Evolutionary conservation across 306 rosid species (phyloP), one percentile per base, ranked within the genome.

Genomic region (Trifolium dubium): DNA sequence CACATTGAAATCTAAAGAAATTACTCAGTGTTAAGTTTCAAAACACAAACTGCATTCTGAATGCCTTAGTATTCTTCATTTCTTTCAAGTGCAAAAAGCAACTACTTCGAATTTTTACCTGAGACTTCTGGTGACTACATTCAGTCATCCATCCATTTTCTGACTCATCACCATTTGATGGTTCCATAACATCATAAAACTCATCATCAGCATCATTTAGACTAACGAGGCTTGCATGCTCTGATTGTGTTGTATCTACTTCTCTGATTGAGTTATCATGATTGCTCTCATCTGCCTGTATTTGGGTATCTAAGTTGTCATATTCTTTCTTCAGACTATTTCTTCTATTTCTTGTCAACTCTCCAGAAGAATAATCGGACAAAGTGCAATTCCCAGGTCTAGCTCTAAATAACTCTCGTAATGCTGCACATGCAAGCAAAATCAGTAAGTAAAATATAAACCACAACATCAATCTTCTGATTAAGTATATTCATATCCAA

Each of bases 121-220:
- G 87, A 50, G 77, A 59, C 76, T 55, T 84, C 53, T 70, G 84
- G 61, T 65, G 76, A 74, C 81, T 78, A 74, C 81, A 77, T 74
- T 84, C 89, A 67, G 88, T 77, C 89, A 81, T 47, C 98, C 97
- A 73, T 87, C 87, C 95, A 88, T 88, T 77, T 80, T 76, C 99
- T 49, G 79, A 83, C 17, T 82, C 86, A 46, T 85, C 89, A 62
- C 29, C 72, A 50, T 92, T 94, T 31, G 86, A 58, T 73, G 95
- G 90, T 55, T 92, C 99, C 37, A 77, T 89, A 85, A 92, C 96
- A 82, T 94, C 99, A 67, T 83, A 94, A 81, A 94, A 94, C 80
- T 93, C 92, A 75, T 89, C 92, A 76, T 86, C 93, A 10, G 83
- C 82, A 79, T 86, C 85, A 72, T 81, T 86, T 73, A 83, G 71